A percentile compares a stretch with the other conserved stretches of the same genome.
phyloP scores from a whole-genome alignment of 306 rosid species.

The Vachellia pachyceras region DNA sequence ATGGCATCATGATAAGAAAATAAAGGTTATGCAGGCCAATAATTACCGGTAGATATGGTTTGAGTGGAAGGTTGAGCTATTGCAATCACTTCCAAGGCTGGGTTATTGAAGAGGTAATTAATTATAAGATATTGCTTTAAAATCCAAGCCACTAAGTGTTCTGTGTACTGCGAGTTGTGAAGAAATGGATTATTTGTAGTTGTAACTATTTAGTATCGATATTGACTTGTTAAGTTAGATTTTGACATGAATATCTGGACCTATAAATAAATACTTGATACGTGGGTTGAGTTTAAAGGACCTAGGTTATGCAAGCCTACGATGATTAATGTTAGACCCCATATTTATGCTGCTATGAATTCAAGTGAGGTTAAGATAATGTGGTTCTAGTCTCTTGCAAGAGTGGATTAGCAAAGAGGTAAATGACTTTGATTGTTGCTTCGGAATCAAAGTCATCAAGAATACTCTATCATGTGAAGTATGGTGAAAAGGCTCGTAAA shows the following conservation, averaged over 20 bases:
- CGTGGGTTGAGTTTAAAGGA: constrained; percentile 12
- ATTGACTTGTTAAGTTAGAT: constrained; percentile 24
- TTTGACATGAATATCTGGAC: constrained; percentile 19
- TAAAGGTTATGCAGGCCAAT: constrained; percentile 29
- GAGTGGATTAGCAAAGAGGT: constrained; percentile 36
- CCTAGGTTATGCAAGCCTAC: constrained; percentile 27
- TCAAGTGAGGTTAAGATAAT: constrained; percentile 34
- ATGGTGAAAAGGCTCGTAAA: constrained; percentile 24
- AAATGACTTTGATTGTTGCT: constrained; percentile 21
- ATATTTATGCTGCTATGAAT: constrained; percentile 37
- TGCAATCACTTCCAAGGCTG: constrained; percentile 29
- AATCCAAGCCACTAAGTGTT: constrained; percentile 27
- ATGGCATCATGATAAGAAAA: constrained; percentile 51
- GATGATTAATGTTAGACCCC: neutral
- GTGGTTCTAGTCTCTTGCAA: constrained; percentile 27
- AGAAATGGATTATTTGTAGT: constrained; percentile 29
- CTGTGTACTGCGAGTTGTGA: constrained; percentile 15
- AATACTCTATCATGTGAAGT: neutral
- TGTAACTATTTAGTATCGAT: constrained; percentile 10
- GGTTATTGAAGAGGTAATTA: constrained; percentile 35
- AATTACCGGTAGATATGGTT: constrained; percentile 23
- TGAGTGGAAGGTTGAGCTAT: constrained; percentile 27
- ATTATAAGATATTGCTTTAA: constrained; percentile 24
- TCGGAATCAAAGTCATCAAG: constrained; percentile 28
- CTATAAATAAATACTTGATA: neutral